These are phyloP conservation scores for Penicillium robsamsonii DNA, from an alignment of 495 filamentous ascomycete genomes.

Conservation along the genomic window DNA sequence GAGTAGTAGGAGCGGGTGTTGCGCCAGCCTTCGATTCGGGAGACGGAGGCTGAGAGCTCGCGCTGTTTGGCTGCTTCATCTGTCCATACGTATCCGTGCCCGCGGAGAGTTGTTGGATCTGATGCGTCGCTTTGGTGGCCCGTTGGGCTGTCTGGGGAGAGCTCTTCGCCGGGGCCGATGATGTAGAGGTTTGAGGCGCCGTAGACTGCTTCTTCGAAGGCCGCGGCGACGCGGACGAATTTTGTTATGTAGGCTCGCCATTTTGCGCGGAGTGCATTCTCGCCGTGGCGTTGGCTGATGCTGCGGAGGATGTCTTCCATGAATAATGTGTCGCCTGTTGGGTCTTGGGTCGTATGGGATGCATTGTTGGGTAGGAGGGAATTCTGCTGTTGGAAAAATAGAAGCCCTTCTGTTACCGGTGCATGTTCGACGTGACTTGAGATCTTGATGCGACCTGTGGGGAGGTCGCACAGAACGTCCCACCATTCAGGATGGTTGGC, in stretches of 20 bases:
- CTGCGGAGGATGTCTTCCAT: conserved; percentile 81
- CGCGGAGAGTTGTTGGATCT: conserved; percentile 62
- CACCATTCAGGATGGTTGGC: conserved; percentile 96
- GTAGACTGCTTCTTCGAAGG: conserved; percentile 93
- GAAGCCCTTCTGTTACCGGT: conserved; percentile 72
- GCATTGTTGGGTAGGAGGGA: conserved; percentile 50
- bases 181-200: conserved; percentile 89
- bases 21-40: conserved; percentile 92
- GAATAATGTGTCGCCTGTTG: conserved; percentile 86
- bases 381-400: conserved; percentile 83
- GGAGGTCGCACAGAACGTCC: conserved; percentile 93
- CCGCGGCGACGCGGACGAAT: conserved; percentile 87
- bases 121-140: conserved; percentile 40
- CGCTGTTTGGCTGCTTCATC: conserved; percentile 75
- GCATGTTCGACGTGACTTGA: conserved; percentile 75
- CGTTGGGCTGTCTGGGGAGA: conserved; percentile 48
- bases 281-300: conserved; percentile 82
- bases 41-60: conserved; percentile 85
- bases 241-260: conserved; percentile 87
- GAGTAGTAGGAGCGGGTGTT: conserved; percentile 92
- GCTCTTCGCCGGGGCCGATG: conserved; percentile 57
- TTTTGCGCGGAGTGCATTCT: conserved; percentile 84
- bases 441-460: conserved; percentile 90
- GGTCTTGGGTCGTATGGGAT: conserved; percentile 53
- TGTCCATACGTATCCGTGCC: conserved; percentile 94